Percentiles rank a stretch among this genome's conserved stretches.
Evolutionary conservation across 2,329 filamentous ascomycete species (phyloP).

Genomic region (Talaromyces funiculosus): DNA sequence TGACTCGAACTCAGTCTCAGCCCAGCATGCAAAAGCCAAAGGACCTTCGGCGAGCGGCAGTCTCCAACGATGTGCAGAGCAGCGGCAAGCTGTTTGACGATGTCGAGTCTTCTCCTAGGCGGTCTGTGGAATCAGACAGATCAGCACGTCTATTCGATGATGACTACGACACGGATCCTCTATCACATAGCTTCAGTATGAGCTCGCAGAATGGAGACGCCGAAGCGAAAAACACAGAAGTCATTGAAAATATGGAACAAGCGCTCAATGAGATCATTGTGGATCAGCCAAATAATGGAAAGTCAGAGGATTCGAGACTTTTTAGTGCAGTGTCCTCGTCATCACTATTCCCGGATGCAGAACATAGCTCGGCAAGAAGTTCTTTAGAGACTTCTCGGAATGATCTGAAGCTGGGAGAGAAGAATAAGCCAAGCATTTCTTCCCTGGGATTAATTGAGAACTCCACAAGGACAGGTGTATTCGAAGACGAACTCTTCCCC

Average conservation of each 20-base stretch:
- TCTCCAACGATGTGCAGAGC: slow-evolving; percentile 55
- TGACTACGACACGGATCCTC: slow-evolving; percentile 64
- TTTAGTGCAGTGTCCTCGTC: slow-evolving; percentile 33
- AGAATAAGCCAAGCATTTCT: slow-evolving; percentile 76
- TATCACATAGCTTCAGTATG: slow-evolving; percentile 73
- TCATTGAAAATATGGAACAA: slow-evolving; percentile 88
- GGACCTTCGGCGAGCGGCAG: slow-evolving; percentile 55
- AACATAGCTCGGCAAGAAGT: slow-evolving; percentile 57
- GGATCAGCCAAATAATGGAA: slow-evolving; percentile 53
- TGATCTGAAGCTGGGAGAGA: slow-evolving; percentile 41
- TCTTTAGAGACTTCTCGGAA: slow-evolving; percentile 54
- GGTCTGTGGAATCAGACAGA: slow-evolving; percentile 64
- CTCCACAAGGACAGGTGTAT: slow-evolving; percentile 83
- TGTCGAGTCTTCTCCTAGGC: slow-evolving; percentile 46
- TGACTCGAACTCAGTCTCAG: slow-evolving; percentile 46
- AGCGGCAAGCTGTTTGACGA: slow-evolving; percentile 43
- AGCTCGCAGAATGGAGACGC: slow-evolving; percentile 54
- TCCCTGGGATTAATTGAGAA: slow-evolving; percentile 86
- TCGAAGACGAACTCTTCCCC: slow-evolving; percentile 88
- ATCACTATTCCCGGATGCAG: slow-evolving; percentile 50
- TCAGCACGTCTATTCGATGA: slow-evolving; percentile 69
- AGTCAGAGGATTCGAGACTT: slow-evolving; percentile 30
- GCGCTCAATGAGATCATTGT: slow-evolving; percentile 91
- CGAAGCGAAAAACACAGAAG: slow-evolving; percentile 61
- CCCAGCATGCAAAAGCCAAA: slow-evolving; percentile 36